Evolutionary conservation across 2,329 filamentous ascomycete species (phyloP).

Genomic region (Aspergillus hiratsukae): DNA sequence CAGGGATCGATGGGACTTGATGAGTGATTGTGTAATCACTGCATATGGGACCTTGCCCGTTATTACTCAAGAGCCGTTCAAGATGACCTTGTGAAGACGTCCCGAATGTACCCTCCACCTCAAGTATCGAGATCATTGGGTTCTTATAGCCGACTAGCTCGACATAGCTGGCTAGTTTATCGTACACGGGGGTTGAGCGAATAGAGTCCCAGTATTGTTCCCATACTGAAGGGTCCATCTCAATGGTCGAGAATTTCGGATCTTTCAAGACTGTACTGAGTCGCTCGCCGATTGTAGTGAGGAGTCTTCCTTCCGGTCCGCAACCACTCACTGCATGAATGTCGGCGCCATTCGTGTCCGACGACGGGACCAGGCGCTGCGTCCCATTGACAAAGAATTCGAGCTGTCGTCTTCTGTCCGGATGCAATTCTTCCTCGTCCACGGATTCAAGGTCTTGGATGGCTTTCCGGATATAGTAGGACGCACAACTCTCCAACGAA

Average conservation of each 20-base stretch:
- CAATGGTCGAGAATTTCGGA: background rate
- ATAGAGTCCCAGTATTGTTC: slow-evolving; percentile 4
- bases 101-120: slow-evolving; percentile 17
- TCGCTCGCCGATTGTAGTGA: slow-evolving; percentile 8
- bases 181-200: slow-evolving; percentile 4
- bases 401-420: background rate
- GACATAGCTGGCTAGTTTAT: slow-evolving; percentile 10
- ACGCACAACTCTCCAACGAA: slow-evolving; percentile 3
- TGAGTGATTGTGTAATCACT: slow-evolving; percentile 14
- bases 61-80: background rate
- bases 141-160: slow-evolving; percentile 17
- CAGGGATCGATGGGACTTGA: background rate
- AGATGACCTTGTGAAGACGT: slow-evolving; percentile 10
- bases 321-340: background rate
- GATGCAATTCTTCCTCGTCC: background rate
- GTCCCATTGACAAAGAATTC: background rate
- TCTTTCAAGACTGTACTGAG: slow-evolving; percentile 8
- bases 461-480: slow-evolving; percentile 3
- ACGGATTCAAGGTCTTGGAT: background rate
- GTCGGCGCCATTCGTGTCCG: background rate
- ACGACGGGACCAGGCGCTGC: background rate
- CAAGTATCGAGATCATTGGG: slow-evolving; percentile 21
- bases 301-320: slow-evolving; percentile 4
- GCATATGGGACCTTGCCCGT: slow-evolving; percentile 3
- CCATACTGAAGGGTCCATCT: background rate